These are phyloP conservation scores for Eruca vesicaria DNA, from an alignment of 441 rosid species.

Conservation along the genomic window DNA sequence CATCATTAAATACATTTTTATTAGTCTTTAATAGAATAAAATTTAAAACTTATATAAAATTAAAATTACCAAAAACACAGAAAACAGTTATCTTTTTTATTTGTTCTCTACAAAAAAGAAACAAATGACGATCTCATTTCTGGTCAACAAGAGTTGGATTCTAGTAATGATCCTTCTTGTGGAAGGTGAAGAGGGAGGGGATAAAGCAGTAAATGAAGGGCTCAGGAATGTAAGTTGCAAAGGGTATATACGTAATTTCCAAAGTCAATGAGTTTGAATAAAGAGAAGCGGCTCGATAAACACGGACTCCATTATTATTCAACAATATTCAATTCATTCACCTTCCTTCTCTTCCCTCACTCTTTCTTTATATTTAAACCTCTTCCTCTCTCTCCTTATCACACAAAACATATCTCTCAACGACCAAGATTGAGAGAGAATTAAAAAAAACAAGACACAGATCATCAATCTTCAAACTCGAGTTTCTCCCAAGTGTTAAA, in stretches of 20 bases:
- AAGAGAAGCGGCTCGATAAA: constrained; percentile 16
- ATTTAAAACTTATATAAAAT: background rate
- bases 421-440: background rate
- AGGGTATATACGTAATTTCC: constrained; percentile 4
- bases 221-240: background rate
- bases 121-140: background rate
- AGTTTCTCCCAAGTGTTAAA: background rate
- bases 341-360: background rate
- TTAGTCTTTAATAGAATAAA: no score
- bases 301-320: constrained; percentile 28
- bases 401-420: background rate
- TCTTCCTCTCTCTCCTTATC: constrained; percentile 15
- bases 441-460: background rate
- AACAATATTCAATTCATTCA: background rate
- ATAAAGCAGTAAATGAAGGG: constrained; percentile 13
- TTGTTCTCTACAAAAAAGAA: background rate
- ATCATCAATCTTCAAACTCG: background rate
- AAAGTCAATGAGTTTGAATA: constrained; percentile 23
- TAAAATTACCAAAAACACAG: background rate
- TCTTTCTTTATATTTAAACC: constrained; percentile 12
- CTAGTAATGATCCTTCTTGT: background rate
- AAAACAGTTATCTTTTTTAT: background rate
- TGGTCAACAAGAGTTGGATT: background rate
- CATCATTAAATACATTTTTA: no score
- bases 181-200: background rate